Evolutionary conservation across 331 rosid species (phyloP).

Genomic region (Malus hybrid): DNA sequence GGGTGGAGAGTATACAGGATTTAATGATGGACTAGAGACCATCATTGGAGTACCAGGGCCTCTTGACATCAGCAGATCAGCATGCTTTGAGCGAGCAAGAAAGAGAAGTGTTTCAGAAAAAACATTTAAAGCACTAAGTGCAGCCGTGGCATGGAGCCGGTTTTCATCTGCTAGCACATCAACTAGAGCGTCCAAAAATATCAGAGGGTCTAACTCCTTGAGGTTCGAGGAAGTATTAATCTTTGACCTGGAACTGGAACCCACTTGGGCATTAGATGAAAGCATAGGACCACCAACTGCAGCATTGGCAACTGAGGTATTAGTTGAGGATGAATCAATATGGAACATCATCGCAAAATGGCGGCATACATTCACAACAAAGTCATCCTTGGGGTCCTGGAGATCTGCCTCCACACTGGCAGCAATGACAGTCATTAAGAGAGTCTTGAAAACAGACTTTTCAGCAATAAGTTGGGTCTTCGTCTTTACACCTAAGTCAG

Average conservation of each 20-base stretch:
- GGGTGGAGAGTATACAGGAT: constrained; percentile 96
- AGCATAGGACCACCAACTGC: constrained; percentile 55
- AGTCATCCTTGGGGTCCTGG: constrained; percentile 75
- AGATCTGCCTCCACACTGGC: constrained; percentile 84
- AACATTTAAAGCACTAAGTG: constrained; percentile 77
- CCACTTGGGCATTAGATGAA: constrained; percentile 46
- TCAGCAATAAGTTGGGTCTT: constrained; percentile 99
- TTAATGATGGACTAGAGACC: constrained; percentile 96
- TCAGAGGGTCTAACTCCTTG: constrained; percentile 89
- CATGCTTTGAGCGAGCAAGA: constrained; percentile 90
- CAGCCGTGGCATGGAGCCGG: constrained; percentile 91
- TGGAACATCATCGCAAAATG: constrained; percentile 96
- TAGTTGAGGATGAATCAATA: constrained; percentile 52
- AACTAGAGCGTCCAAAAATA: constrained; percentile 93
- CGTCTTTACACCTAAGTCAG: constrained; percentile 97
- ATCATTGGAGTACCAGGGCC: constrained; percentile 99
- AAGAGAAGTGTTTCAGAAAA: constrained; percentile 88
- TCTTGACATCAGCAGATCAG: constrained; percentile 79
- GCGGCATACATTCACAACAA: constrained; percentile 80
- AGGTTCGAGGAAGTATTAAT: constrained; percentile 61
- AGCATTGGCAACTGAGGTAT: constrained; percentile 34
- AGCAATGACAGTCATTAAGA: constrained; percentile 84
- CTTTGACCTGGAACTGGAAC: constrained; percentile 61
- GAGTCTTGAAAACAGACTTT: constrained; percentile 93
- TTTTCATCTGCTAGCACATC: constrained; percentile 95